Evolutionary conservation across 1,284 basidiomycete genomes (phyloP), one percentile per base, ranked within the genome.

Genomic region (Tetrapyrgos nigripes): DNA sequence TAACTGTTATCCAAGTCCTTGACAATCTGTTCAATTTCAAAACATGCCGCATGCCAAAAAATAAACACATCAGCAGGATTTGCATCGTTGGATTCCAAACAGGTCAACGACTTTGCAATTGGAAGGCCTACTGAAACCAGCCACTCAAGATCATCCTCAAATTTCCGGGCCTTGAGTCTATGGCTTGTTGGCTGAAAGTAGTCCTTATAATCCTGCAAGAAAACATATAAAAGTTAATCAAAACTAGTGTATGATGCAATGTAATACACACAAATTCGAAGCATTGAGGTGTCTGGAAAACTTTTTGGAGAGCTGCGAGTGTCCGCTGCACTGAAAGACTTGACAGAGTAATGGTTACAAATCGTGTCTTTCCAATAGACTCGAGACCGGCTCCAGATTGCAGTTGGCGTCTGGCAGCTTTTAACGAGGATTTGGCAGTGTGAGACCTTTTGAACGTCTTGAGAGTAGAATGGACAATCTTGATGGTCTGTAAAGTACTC

Each of bases 11-110:
- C 26, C 14, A 28, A 35, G 6, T 66, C 55, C n/a, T 53, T 24
- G 9, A 72, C 50, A 2, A 64, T 40, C 1, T 66, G 47, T 37
- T 65, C 62, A 37, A 74, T 37, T 9, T 64, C 51, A 3, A 66
- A 65, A 5, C 71, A 33, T 13, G 72, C 55, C 2, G 74, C 75
- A 24, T 76, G 64, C 71, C 72, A 76, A 48, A 70, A 72, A 1
- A 75, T 54, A 53, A 70, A 75, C 2, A 75, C 69, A 60, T 77
- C 71, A 5, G 68, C 72, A 3, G 69, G 61, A 6, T 65, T 76
- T 2, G 68, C 55, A n/a, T 64, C 46, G 5, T 64, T 53, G 8
- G 71, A 70, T 59, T 76, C 73, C 1, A 76, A 68, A 54, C 74
- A 76, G 46, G 69, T 57, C 46, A 72, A 66, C 1, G 68, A 64